A percentile compares a stretch with the other conserved stretches of the same genome.
These are phyloP conservation scores for Diutina siamensis DNA, from an alignment of 1,139 yeast genomes.

Conservation along the genomic window DNA sequence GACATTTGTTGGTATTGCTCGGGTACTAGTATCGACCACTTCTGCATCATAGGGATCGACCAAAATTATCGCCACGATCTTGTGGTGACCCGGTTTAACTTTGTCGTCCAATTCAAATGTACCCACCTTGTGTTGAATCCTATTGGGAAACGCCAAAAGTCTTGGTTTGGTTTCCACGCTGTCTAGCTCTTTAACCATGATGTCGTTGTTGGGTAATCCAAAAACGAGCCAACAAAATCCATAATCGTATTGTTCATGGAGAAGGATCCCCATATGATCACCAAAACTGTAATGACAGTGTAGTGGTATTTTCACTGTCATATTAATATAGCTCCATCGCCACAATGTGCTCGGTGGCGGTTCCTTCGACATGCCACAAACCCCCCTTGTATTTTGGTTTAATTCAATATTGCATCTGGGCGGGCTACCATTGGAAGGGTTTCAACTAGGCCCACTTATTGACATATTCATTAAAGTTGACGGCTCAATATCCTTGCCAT, in stretches of 20 bases:
- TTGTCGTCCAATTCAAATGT: constrained; percentile 25
- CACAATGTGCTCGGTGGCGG: constrained; percentile 30
- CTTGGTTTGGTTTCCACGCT: constrained; percentile 18
- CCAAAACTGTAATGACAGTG: constrained; percentile 24
- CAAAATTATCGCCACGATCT: constrained; percentile 29
- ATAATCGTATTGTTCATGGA: constrained; percentile 25
- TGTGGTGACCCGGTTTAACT: constrained; percentile 26
- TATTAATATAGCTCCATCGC: constrained; percentile 33
- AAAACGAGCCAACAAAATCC: constrained; percentile 15
- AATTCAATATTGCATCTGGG: constrained; percentile 24
- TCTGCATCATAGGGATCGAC: constrained; percentile 25
- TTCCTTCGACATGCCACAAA: constrained; percentile 36
- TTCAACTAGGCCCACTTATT: constrained; percentile 15
- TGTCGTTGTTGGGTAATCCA: constrained; percentile 21
- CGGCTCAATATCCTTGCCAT: too few relatives aligned
- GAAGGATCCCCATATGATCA: constrained; percentile 22
- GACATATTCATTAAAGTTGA: too few relatives aligned
- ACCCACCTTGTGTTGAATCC: constrained; percentile 29
- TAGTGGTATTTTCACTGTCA: constrained; percentile 28
- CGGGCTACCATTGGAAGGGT: constrained; percentile 24
- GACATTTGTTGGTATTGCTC: constrained; percentile 25
- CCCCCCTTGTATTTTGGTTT: constrained; percentile 30
- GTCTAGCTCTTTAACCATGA: constrained; percentile 16
- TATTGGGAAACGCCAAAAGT: constrained; percentile 28
- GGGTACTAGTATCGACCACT: constrained; percentile 25